These are phyloP conservation scores for Lindgomyces ingoldianus DNA, from an alignment of 495 filamentous ascomycete species.

Conservation along the genomic window DNA sequence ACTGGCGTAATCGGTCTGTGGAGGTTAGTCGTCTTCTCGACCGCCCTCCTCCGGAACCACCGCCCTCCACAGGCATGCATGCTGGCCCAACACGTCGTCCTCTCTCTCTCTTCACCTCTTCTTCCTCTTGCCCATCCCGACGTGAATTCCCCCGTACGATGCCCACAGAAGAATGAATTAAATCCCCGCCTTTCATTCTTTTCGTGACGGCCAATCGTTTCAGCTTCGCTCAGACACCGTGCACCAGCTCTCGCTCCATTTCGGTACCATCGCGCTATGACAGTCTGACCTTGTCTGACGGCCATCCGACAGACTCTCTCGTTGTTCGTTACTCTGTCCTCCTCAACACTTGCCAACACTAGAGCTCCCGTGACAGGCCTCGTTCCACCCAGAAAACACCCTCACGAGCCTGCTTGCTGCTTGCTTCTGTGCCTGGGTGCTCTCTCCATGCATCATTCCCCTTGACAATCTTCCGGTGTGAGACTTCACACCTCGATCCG, in stretches of 20 bases:
- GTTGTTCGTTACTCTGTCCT: slow-evolving; percentile 32
- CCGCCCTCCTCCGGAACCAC: slow-evolving; percentile 32
- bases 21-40: slow-evolving; percentile 14
- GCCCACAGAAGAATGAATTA: slow-evolving; percentile 1
- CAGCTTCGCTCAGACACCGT: slow-evolving; percentile 33
- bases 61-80: slow-evolving; percentile 21
- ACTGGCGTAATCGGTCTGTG: slow-evolving; percentile 20
- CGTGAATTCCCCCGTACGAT: background rate
- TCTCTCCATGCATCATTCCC: slow-evolving; percentile 36
- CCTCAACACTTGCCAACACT: slow-evolving; percentile 32
- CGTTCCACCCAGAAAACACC: background rate
- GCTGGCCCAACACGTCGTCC: slow-evolving; percentile 29
- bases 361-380: slow-evolving; percentile 13
- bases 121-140: background rate
- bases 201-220: slow-evolving; percentile 40
- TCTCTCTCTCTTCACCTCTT: background rate
- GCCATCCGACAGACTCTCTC: slow-evolving; percentile 26
- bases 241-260: slow-evolving; percentile 28
- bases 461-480: slow-evolving; percentile 28
- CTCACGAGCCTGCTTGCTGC: background rate
- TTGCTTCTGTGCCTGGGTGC: slow-evolving; percentile 30
- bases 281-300: slow-evolving; percentile 39
- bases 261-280: slow-evolving; percentile 37
- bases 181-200: slow-evolving; percentile 31
- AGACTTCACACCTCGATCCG: slow-evolving; percentile 21